Evolutionary conservation across 495 filamentous ascomycete species (phyloP).

Genomic region (Alectoria sarmentosa): DNA sequence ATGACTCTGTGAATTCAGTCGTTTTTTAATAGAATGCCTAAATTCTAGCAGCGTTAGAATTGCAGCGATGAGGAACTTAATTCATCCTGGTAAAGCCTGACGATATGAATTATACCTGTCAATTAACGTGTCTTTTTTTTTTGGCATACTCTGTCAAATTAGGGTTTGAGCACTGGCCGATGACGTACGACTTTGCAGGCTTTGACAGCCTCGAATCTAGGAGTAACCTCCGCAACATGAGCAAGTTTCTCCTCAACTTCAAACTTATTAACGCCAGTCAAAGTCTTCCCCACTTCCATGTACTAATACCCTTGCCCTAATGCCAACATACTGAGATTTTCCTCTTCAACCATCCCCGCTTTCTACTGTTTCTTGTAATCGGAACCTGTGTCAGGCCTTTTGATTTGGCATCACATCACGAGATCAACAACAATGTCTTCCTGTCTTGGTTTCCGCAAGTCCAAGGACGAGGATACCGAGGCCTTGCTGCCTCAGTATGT

Average conservation of each 20-base stretch:
- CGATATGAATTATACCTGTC: no score
- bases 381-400: no score
- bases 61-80: no score
- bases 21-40: no score
- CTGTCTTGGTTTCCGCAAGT: conserved; percentile 45
- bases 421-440: conserved; percentile 40
- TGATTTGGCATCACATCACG: background rate
- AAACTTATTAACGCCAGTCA: background rate
- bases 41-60: no score
- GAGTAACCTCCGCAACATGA: no score
- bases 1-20: no score
- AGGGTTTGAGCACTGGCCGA: background rate
- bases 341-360: background rate
- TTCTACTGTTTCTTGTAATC: no score
- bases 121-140: no score
- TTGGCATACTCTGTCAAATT: no score
- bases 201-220: no score
- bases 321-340: background rate
- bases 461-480: conserved; percentile 50
- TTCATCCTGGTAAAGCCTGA: no score
- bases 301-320: background rate
- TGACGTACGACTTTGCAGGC: background rate
- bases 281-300: background rate
- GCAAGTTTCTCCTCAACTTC: background rate
- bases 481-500: conserved; percentile 80